Conservation (phyloP, 2,329 filamentous ascomycete species). For the Trichocomaceae sp. region DNA sequence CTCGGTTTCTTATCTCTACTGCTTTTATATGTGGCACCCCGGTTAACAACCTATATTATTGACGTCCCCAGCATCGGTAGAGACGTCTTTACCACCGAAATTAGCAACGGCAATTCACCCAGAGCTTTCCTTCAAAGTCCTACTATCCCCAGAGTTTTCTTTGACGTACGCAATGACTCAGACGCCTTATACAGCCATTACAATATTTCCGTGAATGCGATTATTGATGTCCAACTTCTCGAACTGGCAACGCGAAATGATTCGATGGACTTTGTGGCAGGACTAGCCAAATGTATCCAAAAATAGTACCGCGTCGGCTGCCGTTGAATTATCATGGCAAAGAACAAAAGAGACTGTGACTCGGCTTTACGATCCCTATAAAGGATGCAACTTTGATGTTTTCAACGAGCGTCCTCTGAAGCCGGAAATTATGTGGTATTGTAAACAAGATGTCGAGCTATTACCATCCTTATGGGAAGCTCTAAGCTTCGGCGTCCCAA, state of each 20-base stretch:
- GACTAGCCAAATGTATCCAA: constrained; percentile 38
- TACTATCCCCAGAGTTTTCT: constrained; percentile 47
- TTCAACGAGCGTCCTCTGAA: constrained; percentile 44
- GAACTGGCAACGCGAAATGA: constrained; percentile 38
- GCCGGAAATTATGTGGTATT: constrained; percentile 39
- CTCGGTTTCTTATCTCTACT: too few species aligned
- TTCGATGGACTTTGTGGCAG: constrained; percentile 22
- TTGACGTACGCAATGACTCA: constrained; percentile 54
- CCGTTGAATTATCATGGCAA: constrained; percentile 18
- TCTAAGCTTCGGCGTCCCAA: constrained; percentile 3
- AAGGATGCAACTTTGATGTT: constrained; percentile 42
- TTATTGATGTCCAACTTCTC: constrained; percentile 53
- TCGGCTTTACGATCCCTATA: constrained; percentile 17
- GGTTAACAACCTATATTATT: too few species aligned
- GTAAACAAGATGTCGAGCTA: constrained; percentile 40
- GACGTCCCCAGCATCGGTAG: too few species aligned
- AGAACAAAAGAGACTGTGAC: constrained; percentile 15
- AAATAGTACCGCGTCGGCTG: constrained; percentile 16
- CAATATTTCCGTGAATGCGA: constrained; percentile 36
- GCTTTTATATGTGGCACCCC: too few species aligned
- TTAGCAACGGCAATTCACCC: too few species aligned
- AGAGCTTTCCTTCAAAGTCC: constrained; percentile 38
- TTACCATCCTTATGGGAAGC: constrained; percentile 32
- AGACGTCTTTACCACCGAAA: too few species aligned
- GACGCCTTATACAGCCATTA: constrained; percentile 46